phyloP scores from a whole-genome alignment of 148 eudicot species.

The Amaranthus palmeri region DNA sequence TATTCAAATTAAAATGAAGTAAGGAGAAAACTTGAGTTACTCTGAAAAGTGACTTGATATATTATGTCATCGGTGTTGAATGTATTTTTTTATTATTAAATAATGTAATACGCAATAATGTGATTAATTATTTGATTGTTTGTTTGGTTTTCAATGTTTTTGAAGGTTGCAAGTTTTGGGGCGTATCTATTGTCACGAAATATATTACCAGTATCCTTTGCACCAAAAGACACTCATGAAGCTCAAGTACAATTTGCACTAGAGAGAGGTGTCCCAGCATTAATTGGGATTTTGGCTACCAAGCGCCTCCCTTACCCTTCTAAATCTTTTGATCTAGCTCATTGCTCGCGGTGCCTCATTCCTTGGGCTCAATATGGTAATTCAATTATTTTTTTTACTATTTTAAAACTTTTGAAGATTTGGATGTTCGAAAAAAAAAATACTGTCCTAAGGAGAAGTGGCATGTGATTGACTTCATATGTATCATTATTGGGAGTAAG shows the following conservation, averaged over 20 bases:
- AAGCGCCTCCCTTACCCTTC: conserved; percentile 77
- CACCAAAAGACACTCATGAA: conserved; percentile 84
- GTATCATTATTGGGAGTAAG: too few relatives aligned
- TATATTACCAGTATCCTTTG: conserved; percentile 77
- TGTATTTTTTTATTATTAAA: too few relatives aligned
- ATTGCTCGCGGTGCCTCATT: conserved; percentile 94
- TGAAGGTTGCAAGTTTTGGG: conserved; percentile 90
- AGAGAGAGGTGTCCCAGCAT: conserved; percentile 82
- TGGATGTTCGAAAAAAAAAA: too few relatives aligned
- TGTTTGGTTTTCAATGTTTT: background rate
- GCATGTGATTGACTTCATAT: too few relatives aligned
- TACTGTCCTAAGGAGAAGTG: too few relatives aligned
- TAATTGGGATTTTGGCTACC: conserved; percentile 76
- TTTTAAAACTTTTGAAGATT: too few relatives aligned
- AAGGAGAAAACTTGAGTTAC: too few relatives aligned
- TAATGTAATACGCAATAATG: too few relatives aligned
- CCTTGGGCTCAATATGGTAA: conserved; percentile 84
- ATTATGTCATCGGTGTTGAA: too few relatives aligned
- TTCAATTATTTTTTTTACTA: background rate
- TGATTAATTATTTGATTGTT: background rate
- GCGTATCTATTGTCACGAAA: conserved; percentile 69
- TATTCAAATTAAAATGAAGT: too few relatives aligned
- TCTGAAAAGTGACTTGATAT: too few relatives aligned
- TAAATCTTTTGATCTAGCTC: conserved; percentile 87
- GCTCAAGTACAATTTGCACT: conserved; percentile 94